phyloP scores from a whole-genome alignment of 1,284 basidiomycete species.

The Leccinum huronense region DNA sequence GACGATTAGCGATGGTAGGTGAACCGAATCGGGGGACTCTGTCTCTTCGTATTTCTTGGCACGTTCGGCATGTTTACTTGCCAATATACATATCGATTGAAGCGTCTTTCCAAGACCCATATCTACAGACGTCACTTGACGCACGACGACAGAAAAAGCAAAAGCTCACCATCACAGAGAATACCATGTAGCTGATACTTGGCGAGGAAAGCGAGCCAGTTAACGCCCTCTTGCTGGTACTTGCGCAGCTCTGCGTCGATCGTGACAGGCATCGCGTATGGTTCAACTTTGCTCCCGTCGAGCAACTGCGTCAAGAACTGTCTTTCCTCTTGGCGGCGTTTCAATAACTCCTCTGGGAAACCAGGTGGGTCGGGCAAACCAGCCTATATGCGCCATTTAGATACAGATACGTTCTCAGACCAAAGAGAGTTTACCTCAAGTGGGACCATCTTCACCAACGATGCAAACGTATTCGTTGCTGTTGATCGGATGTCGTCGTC shows the following conservation, averaged over 20 bases:
- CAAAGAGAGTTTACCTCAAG: conserved; percentile 66
- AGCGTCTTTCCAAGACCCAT: conserved; percentile 99
- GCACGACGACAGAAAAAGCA: neutral
- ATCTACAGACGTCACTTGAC: conserved; percentile 49
- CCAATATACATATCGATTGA: conserved; percentile 97
- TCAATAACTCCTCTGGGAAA: conserved; percentile 88
- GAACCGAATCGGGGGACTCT: conserved; percentile 74
- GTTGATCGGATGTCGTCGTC: conserved; percentile 91
- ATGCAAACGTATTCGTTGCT: conserved; percentile 96
- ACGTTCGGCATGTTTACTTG: conserved; percentile 91
- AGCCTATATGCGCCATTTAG: conserved; percentile 56
- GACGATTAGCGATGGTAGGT: conserved; percentile 91
- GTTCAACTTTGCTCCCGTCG: conserved; percentile 92
- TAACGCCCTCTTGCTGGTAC: conserved; percentile 98
- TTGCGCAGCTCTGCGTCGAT: conserved; percentile 95
- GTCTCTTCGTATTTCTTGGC: conserved; percentile 67
- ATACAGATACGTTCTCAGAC: neutral
- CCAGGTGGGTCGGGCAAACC: conserved; percentile 94
- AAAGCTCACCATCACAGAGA: conserved; percentile 87
- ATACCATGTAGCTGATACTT: conserved; percentile 98
- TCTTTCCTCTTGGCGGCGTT: conserved; percentile 84
- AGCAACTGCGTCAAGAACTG: conserved; percentile 93
- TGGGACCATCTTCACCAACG: conserved; percentile 99
- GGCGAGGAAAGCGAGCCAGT: conserved; percentile 97
- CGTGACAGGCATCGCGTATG: conserved; percentile 83